Conservation (phyloP, 1,139 yeast genomes). For the Lodderomyces theae region DNA sequence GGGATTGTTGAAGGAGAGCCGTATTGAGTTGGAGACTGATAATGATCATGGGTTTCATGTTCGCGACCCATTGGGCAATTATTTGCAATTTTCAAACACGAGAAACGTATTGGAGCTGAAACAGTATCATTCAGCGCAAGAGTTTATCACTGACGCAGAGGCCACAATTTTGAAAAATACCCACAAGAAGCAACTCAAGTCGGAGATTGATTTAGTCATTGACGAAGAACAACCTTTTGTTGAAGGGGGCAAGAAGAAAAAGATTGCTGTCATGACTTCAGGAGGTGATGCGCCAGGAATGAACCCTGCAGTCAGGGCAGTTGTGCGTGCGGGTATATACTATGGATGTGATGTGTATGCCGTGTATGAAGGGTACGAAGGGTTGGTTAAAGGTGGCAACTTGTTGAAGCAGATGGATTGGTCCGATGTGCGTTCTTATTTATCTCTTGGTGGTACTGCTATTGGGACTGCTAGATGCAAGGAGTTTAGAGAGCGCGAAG, state of each 20-base stretch:
- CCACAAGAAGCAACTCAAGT: background rate
- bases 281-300: constrained; percentile 99
- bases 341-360: constrained; percentile 95
- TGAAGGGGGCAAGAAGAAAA: constrained; percentile 32
- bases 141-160: constrained; percentile 19
- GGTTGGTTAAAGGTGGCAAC: constrained; percentile 82
- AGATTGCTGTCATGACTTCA: constrained; percentile 93
- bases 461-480: constrained; percentile 95
- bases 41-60: constrained; percentile 23
- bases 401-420: constrained; percentile 76
- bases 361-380: constrained; percentile 92
- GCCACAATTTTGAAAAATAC: constrained; percentile 11
- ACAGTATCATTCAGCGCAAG: constrained; percentile 28
- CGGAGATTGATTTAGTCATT: constrained; percentile 4
- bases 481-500: constrained; percentile 79
- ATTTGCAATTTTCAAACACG: constrained; percentile 41
- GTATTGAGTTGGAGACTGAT: constrained; percentile 18
- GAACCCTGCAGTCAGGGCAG: constrained; percentile 95
- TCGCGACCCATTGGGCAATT: constrained; percentile 59
- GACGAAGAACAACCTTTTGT: constrained; percentile 14
- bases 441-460: constrained; percentile 88
- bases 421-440: constrained; percentile 93
- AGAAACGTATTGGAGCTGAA: constrained; percentile 28
- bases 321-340: constrained; percentile 84
- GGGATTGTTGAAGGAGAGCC: constrained; percentile 25